phyloP scores from a whole-genome alignment of 345 rosid genomes.

The Syzygium grande region DNA sequence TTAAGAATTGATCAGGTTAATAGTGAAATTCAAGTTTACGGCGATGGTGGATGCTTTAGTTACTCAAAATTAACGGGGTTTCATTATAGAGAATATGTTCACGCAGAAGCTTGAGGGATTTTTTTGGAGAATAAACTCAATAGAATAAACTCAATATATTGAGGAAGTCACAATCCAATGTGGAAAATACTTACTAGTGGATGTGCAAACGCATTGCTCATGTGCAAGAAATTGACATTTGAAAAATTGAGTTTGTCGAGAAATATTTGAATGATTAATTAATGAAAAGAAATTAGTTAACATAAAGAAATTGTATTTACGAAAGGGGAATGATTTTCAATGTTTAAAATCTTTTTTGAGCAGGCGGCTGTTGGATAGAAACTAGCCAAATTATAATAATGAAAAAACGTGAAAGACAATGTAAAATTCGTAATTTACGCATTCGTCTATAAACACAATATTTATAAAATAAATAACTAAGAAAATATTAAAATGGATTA shows the following conservation, averaged over 20 bases:
- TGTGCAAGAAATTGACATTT: background rate
- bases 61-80: too few species aligned
- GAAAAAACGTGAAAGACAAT: background rate
- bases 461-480: background rate
- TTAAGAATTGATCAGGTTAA: too few species aligned
- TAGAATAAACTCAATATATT: too few species aligned
- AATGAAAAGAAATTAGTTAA: background rate
- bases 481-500: background rate
- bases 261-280: background rate
- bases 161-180: background rate
- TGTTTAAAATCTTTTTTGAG: background rate
- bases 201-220: background rate
- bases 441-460: background rate
- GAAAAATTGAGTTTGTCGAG: background rate
- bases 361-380: background rate
- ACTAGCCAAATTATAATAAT: background rate
- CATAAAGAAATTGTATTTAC: background rate
- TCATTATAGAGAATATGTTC: too few species aligned
- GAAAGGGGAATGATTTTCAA: background rate
- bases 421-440: background rate
- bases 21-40: background rate
- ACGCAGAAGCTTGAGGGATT: too few species aligned
- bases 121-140: too few species aligned
- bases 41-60: background rate
- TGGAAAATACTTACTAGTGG: background rate